Percentiles rank a stretch among this genome's conserved stretches.
These are phyloP conservation scores for Theobroma grandiflorum DNA, from an alignment of 441 rosid genomes.

Conservation along the genomic window DNA sequence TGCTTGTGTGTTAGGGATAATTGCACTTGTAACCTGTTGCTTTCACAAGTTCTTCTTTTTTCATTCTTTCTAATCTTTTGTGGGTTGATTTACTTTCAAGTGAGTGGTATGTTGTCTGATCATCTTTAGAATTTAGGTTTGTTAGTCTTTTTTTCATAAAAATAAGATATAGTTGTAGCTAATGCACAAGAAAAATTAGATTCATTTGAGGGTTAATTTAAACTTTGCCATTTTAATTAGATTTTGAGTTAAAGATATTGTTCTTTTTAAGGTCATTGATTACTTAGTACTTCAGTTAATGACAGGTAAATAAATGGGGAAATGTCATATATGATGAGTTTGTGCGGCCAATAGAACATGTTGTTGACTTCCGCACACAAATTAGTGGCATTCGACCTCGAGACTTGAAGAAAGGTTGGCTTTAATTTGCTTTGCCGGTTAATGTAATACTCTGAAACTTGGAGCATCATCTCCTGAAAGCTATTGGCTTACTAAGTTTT, in stretches of 20 bases:
- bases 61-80: not conserved
- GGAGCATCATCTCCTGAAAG: not conserved
- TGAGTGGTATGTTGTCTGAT: not conserved
- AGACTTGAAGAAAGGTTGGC: conserved; percentile 80
- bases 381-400: conserved; percentile 93
- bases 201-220: not conserved
- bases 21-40: not conserved
- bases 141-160: conserved; percentile 2
- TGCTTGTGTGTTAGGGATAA: not conserved
- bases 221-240: not conserved
- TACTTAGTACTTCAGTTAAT: conserved; percentile 34
- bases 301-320: conserved; percentile 93
- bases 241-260: conserved; percentile 2
- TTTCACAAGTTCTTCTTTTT: not conserved
- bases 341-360: conserved; percentile 87
- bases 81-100: conserved; percentile 3
- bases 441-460: not conserved
- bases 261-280: conserved; percentile 16
- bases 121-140: not conserved
- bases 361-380: conserved; percentile 86
- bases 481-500: not conserved
- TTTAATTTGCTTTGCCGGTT: conserved; percentile 22
- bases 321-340: conserved; percentile 88
- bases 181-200: not conserved
- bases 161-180: not conserved